Evolutionary conservation across 2,329 filamentous ascomycete species (phyloP), one percentile per base, ranked within the genome.

Genomic region (Claviceps sp.): DNA sequence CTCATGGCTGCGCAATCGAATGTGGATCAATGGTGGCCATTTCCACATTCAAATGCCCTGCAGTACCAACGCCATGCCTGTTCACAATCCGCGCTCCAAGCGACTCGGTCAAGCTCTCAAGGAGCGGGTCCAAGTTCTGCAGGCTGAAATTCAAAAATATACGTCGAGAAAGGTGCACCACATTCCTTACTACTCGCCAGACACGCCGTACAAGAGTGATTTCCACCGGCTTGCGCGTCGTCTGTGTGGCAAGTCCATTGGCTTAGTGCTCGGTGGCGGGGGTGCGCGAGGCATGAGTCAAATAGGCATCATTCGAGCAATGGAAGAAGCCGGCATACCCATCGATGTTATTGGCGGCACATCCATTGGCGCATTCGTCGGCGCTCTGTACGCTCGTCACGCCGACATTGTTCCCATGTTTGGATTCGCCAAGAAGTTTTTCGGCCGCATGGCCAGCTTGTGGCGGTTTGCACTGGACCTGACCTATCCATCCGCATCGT

Each of bases 11-110:
- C 82, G 84, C 55, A 96, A 95, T 61, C 84, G 93, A 1, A 83
- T 95, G 55, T 98, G 93, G 93, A 93, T 98, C 67, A 98, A 97
- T 58, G 93, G 93, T 16, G 91, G 91, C 5, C 94, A 98, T 65
- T 93, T 95, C 63, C 93, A 98, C 60, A 87, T 98, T 13, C 93
- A 98, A 62, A 97, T 98, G 93, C 78, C 86, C 0, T 91, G 93
- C 65, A 81, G 85, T 41, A 77, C 84, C 3, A 84, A 86, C 46
- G 72, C 84, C 1, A 84, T 95, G 57, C 87, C 89, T 2, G 80
- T 86, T 0, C 84, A 89, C 60, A 52, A 51, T 45, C 79, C 84
- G 20, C 82, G 83, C 14, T 77, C 81, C 1, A 88, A 89, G 59
- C 84, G 85, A 49, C 84, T 95, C 16, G 89, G 91, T 1, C 86